Evolutionary conservation across 139 green algal species (phyloP).

Genomic region (Asterochloris sp.): DNA sequence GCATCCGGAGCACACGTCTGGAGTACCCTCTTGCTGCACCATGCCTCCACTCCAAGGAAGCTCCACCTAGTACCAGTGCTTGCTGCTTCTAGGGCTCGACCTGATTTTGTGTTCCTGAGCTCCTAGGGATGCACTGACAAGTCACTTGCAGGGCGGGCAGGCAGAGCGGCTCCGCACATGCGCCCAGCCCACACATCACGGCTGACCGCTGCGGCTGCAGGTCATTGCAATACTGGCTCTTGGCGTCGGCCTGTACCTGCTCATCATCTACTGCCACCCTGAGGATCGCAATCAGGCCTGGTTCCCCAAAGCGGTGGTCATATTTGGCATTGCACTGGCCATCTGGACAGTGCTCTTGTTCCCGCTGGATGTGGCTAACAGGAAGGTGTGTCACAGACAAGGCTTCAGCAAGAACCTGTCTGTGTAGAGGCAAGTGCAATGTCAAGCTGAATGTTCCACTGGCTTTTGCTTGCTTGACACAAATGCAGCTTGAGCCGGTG

Average conservation of each 20-base stretch:
- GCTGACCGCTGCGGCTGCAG: neutral
- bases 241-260: conserved; percentile 74
- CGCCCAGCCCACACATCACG: neutral
- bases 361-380: conserved; percentile 92
- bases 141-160: neutral
- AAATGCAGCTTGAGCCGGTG: too few relatives aligned
- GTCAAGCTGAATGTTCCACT: too few relatives aligned
- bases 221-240: conserved; percentile 71
- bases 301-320: conserved; percentile 91
- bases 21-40: too few relatives aligned
- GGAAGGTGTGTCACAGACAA: neutral
- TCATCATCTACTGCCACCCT: conserved; percentile 91
- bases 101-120: too few relatives aligned
- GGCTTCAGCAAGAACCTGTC: too few relatives aligned
- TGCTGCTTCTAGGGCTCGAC: too few relatives aligned
- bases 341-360: conserved; percentile 91
- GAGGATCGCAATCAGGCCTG: conserved; percentile 95
- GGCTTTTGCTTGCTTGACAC: too few relatives aligned
- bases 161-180: too few relatives aligned
- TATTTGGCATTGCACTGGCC: conserved; percentile 82
- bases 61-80: too few relatives aligned
- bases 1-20: too few relatives aligned
- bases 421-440: too few relatives aligned
- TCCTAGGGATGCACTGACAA: neutral
- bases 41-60: too few relatives aligned